Evolutionary conservation across 1,284 basidiomycete species (phyloP).

Genomic region (Coniferiporia sulphurascens): DNA sequence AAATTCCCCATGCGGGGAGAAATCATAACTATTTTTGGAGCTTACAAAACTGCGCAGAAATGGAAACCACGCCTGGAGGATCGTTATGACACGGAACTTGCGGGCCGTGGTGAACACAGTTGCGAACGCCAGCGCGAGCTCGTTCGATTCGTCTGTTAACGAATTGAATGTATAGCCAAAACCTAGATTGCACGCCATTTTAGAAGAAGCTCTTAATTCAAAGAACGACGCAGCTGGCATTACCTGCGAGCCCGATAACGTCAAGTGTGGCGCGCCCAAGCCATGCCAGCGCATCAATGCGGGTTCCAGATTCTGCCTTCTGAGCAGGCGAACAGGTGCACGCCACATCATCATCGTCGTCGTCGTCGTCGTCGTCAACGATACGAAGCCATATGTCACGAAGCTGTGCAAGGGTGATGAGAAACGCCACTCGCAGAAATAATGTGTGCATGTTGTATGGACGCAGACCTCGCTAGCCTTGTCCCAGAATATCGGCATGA

Average conservation of each 20-base stretch:
- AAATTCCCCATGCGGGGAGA: constrained; percentile 21
- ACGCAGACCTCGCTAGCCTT: constrained; percentile 48
- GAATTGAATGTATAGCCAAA: constrained; percentile 63
- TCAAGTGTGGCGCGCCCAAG: constrained; percentile 64
- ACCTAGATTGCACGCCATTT: constrained; percentile 24
- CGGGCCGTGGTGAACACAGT: constrained; percentile 48
- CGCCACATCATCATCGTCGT: constrained; percentile 4
- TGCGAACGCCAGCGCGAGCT: constrained; percentile 52
- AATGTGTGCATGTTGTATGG: not conserved
- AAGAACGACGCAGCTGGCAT: constrained; percentile 8
- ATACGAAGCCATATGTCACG: constrained; percentile 43
- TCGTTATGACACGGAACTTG: constrained; percentile 46
- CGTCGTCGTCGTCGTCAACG: constrained; percentile 15
- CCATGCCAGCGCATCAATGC: constrained; percentile 56
- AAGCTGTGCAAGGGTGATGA: constrained; percentile 30
- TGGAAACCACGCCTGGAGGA: constrained; percentile 61
- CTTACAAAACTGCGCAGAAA: constrained; percentile 50
- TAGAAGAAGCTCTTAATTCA: not conserved
- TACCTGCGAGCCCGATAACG: constrained; percentile 65
- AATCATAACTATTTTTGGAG: constrained; percentile 18
- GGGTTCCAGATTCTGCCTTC: constrained; percentile 13
- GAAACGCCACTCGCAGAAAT: not conserved
- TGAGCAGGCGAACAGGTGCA: not conserved
- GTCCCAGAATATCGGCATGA: constrained; percentile 60
- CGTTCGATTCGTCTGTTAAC: constrained; percentile 41